Evolutionary conservation across 2,329 filamentous ascomycete species (phyloP), one percentile per base, ranked within the genome.

Genomic region (Paraphoma chrysanthemicola): DNA sequence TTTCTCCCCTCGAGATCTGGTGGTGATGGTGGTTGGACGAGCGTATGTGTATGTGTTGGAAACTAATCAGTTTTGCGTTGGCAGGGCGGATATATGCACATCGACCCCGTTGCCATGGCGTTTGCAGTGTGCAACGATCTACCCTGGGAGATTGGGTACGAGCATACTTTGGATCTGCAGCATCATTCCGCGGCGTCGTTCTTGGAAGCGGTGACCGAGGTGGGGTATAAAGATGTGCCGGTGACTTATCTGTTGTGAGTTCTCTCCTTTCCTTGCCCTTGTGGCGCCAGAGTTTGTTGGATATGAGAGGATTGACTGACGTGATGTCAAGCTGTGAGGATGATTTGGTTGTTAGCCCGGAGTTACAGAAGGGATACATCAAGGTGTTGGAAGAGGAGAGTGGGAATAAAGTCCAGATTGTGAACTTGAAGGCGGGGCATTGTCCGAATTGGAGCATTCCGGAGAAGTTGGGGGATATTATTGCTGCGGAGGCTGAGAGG

Each of bases 191-290:
- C 66, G 2, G 47, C 62, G 12, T 71, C 69, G 29, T 80, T 80
- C 55, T 36, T 48, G 0, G 69, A 60, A 12, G 51, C 62, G 0
- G 56, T 79, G 18, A 77, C 73, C 1, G 66, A 79, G 60, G 61
- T 70, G 2, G 78, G 73, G 1, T 81, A 79, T 49, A 75, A 74
- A 46, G 67, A 79, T 29, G 64, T 79, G 1, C 75, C 74, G 0
- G 70, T 77, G 3, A 78, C 71, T 0, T 81, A 78, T 43, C 58
- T 81, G 9, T 44, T 79, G 4, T 77, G 23, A 23, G 23, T 23
- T 2, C 2, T 5, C 5, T 23, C 23, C 23, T 23, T 23, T 23
- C 23, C 23, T 23, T 23, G 23, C 5, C 23, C 23, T 23, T 23
- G 5, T 5, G 23, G 23, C 23, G 23, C 23, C 23, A 3, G 23